Base-by-base conservation (phyloP, 148 eudicot species). In the Silene uniflora region DNA sequence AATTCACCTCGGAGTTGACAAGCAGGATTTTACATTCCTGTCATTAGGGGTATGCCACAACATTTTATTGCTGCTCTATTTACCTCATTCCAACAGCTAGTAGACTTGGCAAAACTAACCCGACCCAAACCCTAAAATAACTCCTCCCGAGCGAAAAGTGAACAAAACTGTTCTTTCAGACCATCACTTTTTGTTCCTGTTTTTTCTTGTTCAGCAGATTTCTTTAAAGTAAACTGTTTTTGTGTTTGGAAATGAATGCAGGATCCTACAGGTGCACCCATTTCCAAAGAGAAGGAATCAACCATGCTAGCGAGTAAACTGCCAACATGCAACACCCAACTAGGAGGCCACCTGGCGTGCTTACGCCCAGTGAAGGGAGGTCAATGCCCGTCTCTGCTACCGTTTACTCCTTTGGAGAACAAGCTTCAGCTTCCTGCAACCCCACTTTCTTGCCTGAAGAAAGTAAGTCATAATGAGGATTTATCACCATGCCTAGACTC, bases 221-320 rank as follows among this genome's bases (percentile, higher is more conserved):
- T 54, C 16, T 62, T 64, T 52, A 0, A 49, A 10, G 54, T 49
- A 10, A 39, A 64, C 62, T 78, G 72, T n/a, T 47, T 10, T 1
- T 52, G 56, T 63, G 62, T 72, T 23, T 79, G 19, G 17, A 42
- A 12, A 12, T 47, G 5, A 8, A 2, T 54, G 63, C 74, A 93
- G 96, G 98, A 91, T 64, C 86, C 92, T 14, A 85, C 87, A 16
- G 91, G 94, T 69, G 91, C 93, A 58, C 93, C 92, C 4, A 87
- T 93, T 52, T 76, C 90, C 10, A 89, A 73, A 79, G 96, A 91
- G 75, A 83, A 85, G 77, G 98, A 93, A 78, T 78, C 80, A 7
- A 69, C 78, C 2, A 69, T 83, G 62, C 79, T 73, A 3, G 88
- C 87, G 13, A 88, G 87, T 69, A 91, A 91, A 76, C 90, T 93